These are phyloP conservation scores for Jamesozyma spencerorum DNA, from an alignment of 805 yeast genomes.

Conservation along the genomic window DNA sequence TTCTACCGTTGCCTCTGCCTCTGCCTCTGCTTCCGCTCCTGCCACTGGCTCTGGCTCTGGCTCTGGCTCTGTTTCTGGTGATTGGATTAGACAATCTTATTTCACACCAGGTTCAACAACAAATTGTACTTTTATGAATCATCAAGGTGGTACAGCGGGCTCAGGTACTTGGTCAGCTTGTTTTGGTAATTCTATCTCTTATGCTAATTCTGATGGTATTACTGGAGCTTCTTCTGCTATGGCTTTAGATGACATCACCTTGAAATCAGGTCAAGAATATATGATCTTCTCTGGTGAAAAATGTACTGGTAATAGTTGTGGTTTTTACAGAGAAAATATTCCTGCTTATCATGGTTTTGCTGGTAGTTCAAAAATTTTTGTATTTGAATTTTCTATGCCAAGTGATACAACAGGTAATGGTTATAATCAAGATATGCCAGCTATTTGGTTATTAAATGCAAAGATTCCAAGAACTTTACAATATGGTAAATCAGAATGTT, in stretches of 20 bases:
- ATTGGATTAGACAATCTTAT: constrained; percentile 71
- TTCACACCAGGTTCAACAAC: constrained; percentile 62
- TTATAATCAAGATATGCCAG: constrained; percentile 89
- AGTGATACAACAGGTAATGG: constrained; percentile 41
- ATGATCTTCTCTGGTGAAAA: constrained; percentile 67
- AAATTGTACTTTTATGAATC: constrained; percentile 77
- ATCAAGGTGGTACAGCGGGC: constrained; percentile 72
- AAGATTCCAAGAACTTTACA: constrained; percentile 94
- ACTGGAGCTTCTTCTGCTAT: constrained; percentile 62
- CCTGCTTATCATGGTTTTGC: constrained; percentile 94
- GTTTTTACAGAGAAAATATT: constrained; percentile 72
- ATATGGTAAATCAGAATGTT: constrained; percentile 77
- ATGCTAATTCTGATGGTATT: constrained; percentile 67
- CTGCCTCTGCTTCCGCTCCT: constrained; percentile 25
- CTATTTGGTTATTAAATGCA: constrained; percentile 91
- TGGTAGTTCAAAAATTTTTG: constrained; percentile 76
- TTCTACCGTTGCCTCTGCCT: constrained; percentile 20
- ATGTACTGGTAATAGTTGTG: constrained; percentile 61
- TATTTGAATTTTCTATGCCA: constrained; percentile 94
- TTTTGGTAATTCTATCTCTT: constrained; percentile 90
- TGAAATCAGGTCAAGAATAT: constrained; percentile 69
- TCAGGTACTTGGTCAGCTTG: constrained; percentile 82
- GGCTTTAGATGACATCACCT: constrained; percentile 56
- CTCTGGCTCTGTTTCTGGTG: constrained; percentile 37
- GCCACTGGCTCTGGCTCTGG: constrained; percentile 30